Percentiles rank a stretch among this genome's conserved stretches.
These are phyloP conservation scores for Hypoxylon sp. DNA, from an alignment of 2,329 filamentous ascomycete species.

Conservation along the genomic window DNA sequence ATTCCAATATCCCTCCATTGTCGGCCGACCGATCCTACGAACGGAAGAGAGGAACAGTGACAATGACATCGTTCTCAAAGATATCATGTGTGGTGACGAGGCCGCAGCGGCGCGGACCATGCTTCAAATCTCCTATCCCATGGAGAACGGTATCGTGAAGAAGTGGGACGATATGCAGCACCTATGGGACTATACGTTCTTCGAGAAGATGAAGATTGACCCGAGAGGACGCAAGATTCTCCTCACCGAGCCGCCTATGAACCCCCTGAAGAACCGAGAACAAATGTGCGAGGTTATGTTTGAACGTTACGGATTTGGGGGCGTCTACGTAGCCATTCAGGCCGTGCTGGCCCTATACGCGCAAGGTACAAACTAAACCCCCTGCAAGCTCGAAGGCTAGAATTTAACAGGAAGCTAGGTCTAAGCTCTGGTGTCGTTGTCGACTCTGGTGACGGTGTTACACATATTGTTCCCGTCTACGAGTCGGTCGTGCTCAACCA, in stretches of 20 bases:
- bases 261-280: conserved; percentile 95
- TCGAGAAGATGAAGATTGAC: conserved; percentile 96
- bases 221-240: conserved; percentile 95
- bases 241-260: conserved; percentile 97
- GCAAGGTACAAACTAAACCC: conserved; percentile 75
- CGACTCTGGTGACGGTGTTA: conserved; percentile 97
- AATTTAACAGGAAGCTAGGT: conserved; percentile 63
- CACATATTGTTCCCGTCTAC: conserved; percentile 98
- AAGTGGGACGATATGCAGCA: conserved; percentile 99
- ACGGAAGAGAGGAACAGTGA: conserved; percentile 84
- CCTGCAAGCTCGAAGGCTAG: background rate
- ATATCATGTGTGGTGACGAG: conserved; percentile 99
- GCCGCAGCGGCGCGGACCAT: conserved; percentile 95
- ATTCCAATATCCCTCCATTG: conserved; percentile 97
- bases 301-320: conserved; percentile 94
- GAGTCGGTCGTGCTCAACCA: conserved; percentile 98
- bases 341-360: conserved; percentile 96
- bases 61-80: conserved; percentile 84
- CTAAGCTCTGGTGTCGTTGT: conserved; percentile 96
- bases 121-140: conserved; percentile 98
- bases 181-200: conserved; percentile 99
- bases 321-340: conserved; percentile 98
- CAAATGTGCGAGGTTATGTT: conserved; percentile 99
- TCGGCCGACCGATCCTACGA: conserved; percentile 96
- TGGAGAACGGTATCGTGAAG: conserved; percentile 99